Evolutionary conservation across 2,329 filamentous ascomycete species (phyloP), one percentile per base, ranked within the genome.

Genomic region (Thermoascus crustaceus): DNA sequence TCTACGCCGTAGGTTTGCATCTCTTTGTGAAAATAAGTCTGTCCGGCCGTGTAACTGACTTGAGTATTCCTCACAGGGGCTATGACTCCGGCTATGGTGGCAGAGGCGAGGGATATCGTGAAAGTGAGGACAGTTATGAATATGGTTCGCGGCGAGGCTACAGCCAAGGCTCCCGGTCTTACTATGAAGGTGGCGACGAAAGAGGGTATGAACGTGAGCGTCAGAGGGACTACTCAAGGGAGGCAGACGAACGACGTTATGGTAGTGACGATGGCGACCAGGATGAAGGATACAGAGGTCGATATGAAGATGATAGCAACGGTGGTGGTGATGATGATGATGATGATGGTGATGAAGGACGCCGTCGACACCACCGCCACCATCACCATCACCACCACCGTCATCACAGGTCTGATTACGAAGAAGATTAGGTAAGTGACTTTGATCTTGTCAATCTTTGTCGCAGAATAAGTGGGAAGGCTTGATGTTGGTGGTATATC

Each of bases 151-250:
- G 29, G 18, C 39, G 47, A 17, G 38, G 42, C 29, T 43, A 44
- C 31, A 41, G 39, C 10, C 35, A 46, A 18, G 39, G 46, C 30
- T 46, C 24, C 5, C 42, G 49, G n/a, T 35, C 40, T 7, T 38
- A 43, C 11, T 44, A 43, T 13, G 42, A 43, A 34, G 47, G 46
- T 11, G 49, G 49, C 34, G 41, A 34, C 11, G 49, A 55, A 29
- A 37, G 45, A 31, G 43, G 37, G 19, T 40, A 45, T 38, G 48
- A 38, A 24, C 34, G n/a, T n/a, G n/a, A n/a, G n/a, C n/a, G n/a
- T n/a, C n/a, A n/a, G n/a, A n/a, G n/a, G n/a, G n/a, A n/a, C n/a
- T n/a, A n/a, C n/a, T n/a, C n/a, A n/a, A 21, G 17, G 25, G 25
- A 17, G 18, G 14, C 13, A 14, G 26, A 47, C 31, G 47, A 49